Percentiles rank a stretch among this genome's conserved stretches.
These are phyloP conservation scores for Kurtzmaniella natalensis DNA, from an alignment of 1,139 yeast genomes.

Conservation along the genomic window DNA sequence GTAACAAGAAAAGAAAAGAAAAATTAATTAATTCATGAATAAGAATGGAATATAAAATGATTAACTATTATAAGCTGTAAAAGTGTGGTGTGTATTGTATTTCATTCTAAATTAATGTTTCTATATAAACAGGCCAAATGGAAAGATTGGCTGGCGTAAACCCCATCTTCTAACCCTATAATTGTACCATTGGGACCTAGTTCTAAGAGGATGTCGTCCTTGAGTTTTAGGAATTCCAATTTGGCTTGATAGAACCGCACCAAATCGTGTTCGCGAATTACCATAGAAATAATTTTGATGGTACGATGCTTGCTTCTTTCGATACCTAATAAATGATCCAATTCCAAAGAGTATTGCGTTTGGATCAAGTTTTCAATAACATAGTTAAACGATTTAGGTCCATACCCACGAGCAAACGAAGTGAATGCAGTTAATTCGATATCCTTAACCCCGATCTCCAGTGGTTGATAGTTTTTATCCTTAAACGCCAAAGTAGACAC, in stretches of 20 bases:
- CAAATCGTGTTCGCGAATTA: constrained; percentile 48
- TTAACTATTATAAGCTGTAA: too few relatives aligned
- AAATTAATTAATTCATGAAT: neutral
- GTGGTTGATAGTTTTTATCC: constrained; percentile 10
- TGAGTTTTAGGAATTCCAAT: constrained; percentile 34
- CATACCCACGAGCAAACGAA: constrained; percentile 43
- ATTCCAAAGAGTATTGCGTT: neutral
- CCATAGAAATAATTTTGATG: constrained; percentile 29
- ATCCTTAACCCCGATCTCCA: constrained; percentile 9
- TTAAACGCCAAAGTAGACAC: constrained; percentile 47
- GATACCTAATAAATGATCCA: constrained; percentile 5
- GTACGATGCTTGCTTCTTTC: neutral
- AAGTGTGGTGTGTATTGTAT: neutral
- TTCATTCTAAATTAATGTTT: constrained; percentile 4
- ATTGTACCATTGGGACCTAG: constrained; percentile 12
- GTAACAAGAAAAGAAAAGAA: neutral
- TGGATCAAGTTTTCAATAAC: constrained; percentile 12
- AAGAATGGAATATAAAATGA: too few relatives aligned
- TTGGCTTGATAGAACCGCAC: constrained; percentile 39
- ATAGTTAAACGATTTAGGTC: constrained; percentile 30
- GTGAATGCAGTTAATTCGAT: constrained; percentile 50
- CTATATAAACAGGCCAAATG: constrained; percentile 28
- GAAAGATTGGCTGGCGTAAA: constrained; percentile 29
- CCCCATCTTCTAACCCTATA: constrained; percentile 25
- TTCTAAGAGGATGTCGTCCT: constrained; percentile 19